Evolutionary conservation across 1,284 basidiomycete species (phyloP).

Genomic region (Pseudozyma pruni): DNA sequence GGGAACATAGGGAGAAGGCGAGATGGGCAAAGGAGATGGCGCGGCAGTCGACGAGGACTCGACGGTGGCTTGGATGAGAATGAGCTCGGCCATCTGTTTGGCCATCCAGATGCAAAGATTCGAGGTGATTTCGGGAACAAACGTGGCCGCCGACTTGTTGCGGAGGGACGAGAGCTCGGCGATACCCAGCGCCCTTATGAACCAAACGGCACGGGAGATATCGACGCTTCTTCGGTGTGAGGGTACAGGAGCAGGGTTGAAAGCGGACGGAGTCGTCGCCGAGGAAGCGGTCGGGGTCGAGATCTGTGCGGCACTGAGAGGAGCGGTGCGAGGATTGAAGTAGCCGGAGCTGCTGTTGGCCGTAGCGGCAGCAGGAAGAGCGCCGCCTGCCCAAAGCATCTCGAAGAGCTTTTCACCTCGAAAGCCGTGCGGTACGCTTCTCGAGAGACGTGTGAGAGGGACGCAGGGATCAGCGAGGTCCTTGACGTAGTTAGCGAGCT

Average conservation of each 20-base stretch:
- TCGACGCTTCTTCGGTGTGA: slow-evolving; percentile 76
- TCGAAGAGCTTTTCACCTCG: slow-evolving; percentile 92
- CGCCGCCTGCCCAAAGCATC: slow-evolving; percentile 75
- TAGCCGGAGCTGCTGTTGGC: slow-evolving; percentile 5
- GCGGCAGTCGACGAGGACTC: slow-evolving; percentile 36
- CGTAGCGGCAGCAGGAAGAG: slow-evolving; percentile 20
- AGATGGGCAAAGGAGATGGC: slow-evolving; percentile 36
- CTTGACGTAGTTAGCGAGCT: slow-evolving; percentile 86
- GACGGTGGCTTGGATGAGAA: slow-evolving; percentile 23
- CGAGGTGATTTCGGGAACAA: slow-evolving; percentile 89
- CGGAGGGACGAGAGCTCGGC: slow-evolving; percentile 77
- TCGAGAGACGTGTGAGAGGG: slow-evolving; percentile 85
- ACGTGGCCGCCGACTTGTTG: slow-evolving; percentile 70
- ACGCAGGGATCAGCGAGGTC: slow-evolving; percentile 90
- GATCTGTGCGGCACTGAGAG: no score
- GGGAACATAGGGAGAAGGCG: slow-evolving; percentile 24
- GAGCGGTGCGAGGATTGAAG: slow-evolving; percentile 7
- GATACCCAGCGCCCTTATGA: slow-evolving; percentile 90
- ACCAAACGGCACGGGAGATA: slow-evolving; percentile 90
- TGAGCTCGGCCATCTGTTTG: slow-evolving; percentile 85
- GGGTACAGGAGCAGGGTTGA: slow-evolving; percentile 67
- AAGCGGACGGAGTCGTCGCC: slow-evolving; percentile 3
- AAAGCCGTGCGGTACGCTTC: slow-evolving; percentile 90
- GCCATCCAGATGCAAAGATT: slow-evolving; percentile 87
- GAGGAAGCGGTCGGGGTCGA: slow-evolving; percentile 7